Base-by-base conservation (phyloP, 2,329 filamentous ascomycete species). In the Fusarium zealandicum region DNA sequence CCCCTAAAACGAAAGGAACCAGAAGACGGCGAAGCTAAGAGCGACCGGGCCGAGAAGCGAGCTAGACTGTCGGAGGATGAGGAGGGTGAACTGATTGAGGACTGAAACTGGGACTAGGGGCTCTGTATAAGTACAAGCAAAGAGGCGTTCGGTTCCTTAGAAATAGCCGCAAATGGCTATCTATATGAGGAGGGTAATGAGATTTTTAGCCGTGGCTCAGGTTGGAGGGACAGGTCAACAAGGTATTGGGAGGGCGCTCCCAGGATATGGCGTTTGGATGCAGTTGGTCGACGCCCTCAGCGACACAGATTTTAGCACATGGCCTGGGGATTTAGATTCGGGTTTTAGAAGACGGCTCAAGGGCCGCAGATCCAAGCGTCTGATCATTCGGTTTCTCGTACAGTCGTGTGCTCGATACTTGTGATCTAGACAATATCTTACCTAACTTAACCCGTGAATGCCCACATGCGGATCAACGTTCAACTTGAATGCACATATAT, bases 31-130 rank as follows among this genome's bases (percentile, higher is more conserved):
- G 51, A 65, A 11, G 57, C 54, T 0, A 68, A 71, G 3, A 74
- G 74, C 28, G 73, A 69, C 18, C 70, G 73, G 18, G 73, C 74
- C 1, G 73, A 75, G 57, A 81, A 81, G 55, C 72, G 77, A n/a
- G 73, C 73, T 40, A 73, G 74, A 43, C 67, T 78, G 22, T 80
- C 77, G 0, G 76, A 79, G 48, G 79, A 81, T 41, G 79, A 81
- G 53, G 79, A 81, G 53, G 79, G 79, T 27, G 79, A 81, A 60
- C 72, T 81, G 31, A 64, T 75, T 27, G 75, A 77, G 53, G 70
- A 73, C 30, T 72, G 51, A 57, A 30, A n/a, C 18, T 31, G 12
- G 25, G 33, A 43, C 43, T 25, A 53, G 33, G 47, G 37, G 46
- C 27, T 47, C 40, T 65, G 51, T 64, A 59, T 47, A 30, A 59